phyloP scores from a whole-genome alignment of 169 alveolate species.

The Eimeria sp. region DNA sequence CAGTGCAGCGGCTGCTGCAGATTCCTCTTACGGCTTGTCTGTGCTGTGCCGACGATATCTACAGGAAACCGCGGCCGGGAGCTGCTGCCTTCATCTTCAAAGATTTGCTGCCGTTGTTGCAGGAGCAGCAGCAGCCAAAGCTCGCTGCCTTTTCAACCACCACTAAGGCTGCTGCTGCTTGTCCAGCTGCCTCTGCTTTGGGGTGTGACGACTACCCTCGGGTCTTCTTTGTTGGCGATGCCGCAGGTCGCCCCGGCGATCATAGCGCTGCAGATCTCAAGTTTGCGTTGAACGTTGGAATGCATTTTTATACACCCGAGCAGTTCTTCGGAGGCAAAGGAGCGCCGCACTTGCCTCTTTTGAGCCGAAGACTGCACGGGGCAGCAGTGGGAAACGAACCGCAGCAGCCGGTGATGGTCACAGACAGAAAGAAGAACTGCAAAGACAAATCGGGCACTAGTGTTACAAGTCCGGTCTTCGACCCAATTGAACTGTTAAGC shows the following conservation, averaged over 20 bases:
- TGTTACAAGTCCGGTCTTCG: background rate
- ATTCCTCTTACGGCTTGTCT: slow-evolving; percentile 78
- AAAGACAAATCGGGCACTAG: background rate
- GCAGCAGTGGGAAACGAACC: background rate
- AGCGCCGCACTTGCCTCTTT: slow-evolving; percentile 63
- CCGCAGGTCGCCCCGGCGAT: slow-evolving; percentile 83
- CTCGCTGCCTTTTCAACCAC: background rate
- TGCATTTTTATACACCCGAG: slow-evolving; percentile 82
- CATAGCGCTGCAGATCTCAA: slow-evolving; percentile 80
- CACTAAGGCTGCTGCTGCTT: background rate
- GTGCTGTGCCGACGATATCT: slow-evolving; percentile 72
- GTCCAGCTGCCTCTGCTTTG: background rate
- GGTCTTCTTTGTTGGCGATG: slow-evolving; percentile 80
- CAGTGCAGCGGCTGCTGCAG: slow-evolving; percentile 51
- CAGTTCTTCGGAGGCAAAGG: slow-evolving; percentile 43
- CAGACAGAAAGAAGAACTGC: background rate
- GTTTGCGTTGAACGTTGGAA: slow-evolving; percentile 77
- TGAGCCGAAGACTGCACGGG: slow-evolving; percentile 18
- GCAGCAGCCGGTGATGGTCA: background rate
- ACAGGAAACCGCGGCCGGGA: slow-evolving; percentile 78
- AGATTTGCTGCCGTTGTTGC: slow-evolving; percentile 56
- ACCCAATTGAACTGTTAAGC: slow-evolving; percentile 41
- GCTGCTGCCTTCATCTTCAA: slow-evolving; percentile 65
- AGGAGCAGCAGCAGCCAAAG: slow-evolving; percentile 16
- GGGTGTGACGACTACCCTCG: slow-evolving; percentile 38